Evolutionary conservation across 768 basidiomycete species (phyloP), one percentile per base, ranked within the genome.

Genomic region (Agaricus bisporus): DNA sequence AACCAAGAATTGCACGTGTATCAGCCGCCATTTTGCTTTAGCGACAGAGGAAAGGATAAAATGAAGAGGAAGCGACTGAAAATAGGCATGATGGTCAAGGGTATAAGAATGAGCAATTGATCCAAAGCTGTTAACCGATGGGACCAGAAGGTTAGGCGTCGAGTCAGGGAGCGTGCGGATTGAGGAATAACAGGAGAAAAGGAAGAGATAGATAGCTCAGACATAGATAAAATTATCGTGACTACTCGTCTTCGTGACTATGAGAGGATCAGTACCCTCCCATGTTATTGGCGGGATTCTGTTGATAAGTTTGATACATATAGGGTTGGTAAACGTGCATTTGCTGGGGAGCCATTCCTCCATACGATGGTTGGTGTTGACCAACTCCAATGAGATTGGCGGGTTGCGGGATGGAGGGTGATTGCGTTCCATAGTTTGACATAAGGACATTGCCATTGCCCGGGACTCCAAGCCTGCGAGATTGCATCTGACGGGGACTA

Each of bases 221-320:
- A 20, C 8, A 48, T 51, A 59, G 64, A 60, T 60, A 62, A 67
- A 66, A 63, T 71, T 61, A 70, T 80, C 80, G 61, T 81, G 65
- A 75, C 60, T 59, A 59, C 65, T 75, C 75, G 66, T 76, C 61
- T 61, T 66, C 56, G 55, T 43, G 47, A 45, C 29, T 48, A 41
- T 57, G 47, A 46, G 29, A 28, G 59, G 78, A 67, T 67, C 83
- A 83, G 78, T 84, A 91, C 48, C 85, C 65, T 63, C 88, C 87
- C 83, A 90, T 86, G 68, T 86, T 54, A 48, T 54, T 85, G 36
- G 69, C 63, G 59, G 81, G 61, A 28, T 55, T 56, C 70, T 87
- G 85, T 67, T 86, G 86, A 69, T 91, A 91, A 66, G 86, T 74
- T 70, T 85, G 85, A 65, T 89, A 89, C 86, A 90, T 84, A 73